Conservation (phyloP, 2,329 filamentous ascomycete genomes). For the Ophioceras dolichostomum region DNA sequence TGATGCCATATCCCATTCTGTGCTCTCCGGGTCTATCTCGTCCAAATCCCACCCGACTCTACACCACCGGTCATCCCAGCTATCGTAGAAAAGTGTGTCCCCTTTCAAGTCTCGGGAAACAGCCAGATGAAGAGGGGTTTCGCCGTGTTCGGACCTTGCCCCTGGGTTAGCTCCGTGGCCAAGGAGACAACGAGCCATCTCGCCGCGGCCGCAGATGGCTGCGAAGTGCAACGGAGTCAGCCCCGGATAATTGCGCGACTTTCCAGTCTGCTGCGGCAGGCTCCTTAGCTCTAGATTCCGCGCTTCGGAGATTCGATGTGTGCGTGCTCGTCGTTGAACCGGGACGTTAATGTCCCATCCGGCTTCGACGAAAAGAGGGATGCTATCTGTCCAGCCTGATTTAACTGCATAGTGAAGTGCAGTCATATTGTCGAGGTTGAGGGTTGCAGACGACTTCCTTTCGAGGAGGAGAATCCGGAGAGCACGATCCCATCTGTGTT, state of each 20-base stretch:
- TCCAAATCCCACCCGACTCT: background rate
- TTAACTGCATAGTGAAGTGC: background rate
- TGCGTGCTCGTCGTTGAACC: background rate
- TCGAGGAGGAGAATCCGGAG: background rate
- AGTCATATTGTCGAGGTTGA: background rate
- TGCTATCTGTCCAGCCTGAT: background rate
- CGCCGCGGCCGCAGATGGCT: background rate
- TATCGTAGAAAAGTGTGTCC: background rate
- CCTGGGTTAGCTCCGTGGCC: background rate
- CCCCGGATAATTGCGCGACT: background rate
- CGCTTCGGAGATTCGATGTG: background rate
- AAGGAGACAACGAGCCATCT: background rate
- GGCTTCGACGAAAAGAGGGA: background rate
- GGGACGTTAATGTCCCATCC: background rate
- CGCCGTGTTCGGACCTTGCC: background rate
- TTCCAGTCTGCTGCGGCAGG: background rate
- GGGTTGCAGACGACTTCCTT: background rate
- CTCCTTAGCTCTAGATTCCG: background rate
- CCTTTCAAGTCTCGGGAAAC: background rate
- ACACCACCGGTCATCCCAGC: background rate
- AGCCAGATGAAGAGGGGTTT: background rate
- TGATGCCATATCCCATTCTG: background rate
- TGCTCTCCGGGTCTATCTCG: background rate
- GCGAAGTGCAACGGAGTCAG: background rate
- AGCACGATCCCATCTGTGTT: background rate